Conservation (phyloP, 371 early-diverging fungal species). For the Mortierella sp. region DNA sequence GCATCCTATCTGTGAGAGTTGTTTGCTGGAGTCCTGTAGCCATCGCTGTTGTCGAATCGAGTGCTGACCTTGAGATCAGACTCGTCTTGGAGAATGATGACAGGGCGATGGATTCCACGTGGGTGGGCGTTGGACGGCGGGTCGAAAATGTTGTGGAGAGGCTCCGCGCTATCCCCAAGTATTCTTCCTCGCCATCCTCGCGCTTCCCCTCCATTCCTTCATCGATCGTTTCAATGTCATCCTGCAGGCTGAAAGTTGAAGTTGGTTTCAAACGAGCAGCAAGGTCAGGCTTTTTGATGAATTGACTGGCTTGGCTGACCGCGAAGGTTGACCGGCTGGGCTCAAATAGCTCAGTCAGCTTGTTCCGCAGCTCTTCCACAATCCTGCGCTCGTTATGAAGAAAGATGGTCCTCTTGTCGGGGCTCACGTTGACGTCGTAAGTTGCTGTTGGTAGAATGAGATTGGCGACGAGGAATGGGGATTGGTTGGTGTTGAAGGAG, state of each 20-base stretch:
- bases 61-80: neutral
- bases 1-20: constrained; percentile 25
- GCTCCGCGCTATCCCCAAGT: neutral
- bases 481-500: constrained; percentile 75
- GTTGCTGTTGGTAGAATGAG: constrained; percentile 70
- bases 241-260: neutral
- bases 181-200: constrained; percentile 1
- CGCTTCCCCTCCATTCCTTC: neutral
- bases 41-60: neutral
- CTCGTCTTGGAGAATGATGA: constrained; percentile 15
- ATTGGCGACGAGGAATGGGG: constrained; percentile 85
- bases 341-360: constrained; percentile 66
- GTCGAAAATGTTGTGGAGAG: neutral
- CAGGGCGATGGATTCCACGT: constrained; percentile 2
- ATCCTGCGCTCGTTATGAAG: constrained; percentile 81
- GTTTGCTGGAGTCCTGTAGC: constrained; percentile 24
- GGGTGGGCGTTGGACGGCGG: neutral
- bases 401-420: constrained; percentile 93
- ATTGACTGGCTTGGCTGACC: constrained; percentile 40
- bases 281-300: constrained; percentile 36
- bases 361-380: constrained; percentile 64
- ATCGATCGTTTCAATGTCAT: neutral
- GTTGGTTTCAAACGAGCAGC: constrained; percentile 7
- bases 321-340: constrained; percentile 72
- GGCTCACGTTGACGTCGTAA: constrained; percentile 94